These are phyloP conservation scores for Melampsora americana DNA, from an alignment of 1,284 basidiomycete species.

Conservation along the genomic window DNA sequence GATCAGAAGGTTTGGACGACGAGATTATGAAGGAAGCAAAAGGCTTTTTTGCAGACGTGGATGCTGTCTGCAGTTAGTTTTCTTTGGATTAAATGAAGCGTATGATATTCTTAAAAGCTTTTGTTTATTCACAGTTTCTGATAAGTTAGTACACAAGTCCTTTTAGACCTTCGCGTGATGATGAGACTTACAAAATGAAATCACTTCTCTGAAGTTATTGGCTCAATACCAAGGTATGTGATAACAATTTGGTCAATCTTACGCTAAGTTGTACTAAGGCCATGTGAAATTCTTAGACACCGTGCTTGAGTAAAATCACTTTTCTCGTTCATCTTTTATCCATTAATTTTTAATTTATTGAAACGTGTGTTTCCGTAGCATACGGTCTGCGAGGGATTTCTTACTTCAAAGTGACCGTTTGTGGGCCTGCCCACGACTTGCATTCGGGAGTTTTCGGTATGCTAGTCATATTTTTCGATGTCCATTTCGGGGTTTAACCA, in stretches of 20 bases:
- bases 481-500: no score
- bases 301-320: no score
- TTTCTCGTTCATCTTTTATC: no score
- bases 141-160: slow-evolving; percentile 46
- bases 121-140: slow-evolving; percentile 50
- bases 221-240: slow-evolving; percentile 50
- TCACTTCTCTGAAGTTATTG: slow-evolving; percentile 56
- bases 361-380: no score
- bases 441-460: slow-evolving; percentile 67
- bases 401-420: slow-evolving; percentile 80
- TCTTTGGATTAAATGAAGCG: no score
- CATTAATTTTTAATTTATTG: no score
- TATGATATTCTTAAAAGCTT: no score
- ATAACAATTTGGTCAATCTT: neutral
- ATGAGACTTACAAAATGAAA: neutral
- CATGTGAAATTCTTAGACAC: no score
- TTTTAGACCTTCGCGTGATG: neutral
- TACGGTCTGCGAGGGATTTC: slow-evolving; percentile 68
- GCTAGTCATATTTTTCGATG: slow-evolving; percentile 51
- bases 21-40: slow-evolving; percentile 77
- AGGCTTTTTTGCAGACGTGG: slow-evolving; percentile 82
- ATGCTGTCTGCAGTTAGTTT: slow-evolving; percentile 73
- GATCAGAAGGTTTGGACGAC: slow-evolving; percentile 87
- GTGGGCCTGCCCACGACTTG: slow-evolving; percentile 81
- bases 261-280: no score